Evolutionary conservation across 495 filamentous ascomycete genomes (phyloP).

Genomic region (Neurospora sp.): DNA sequence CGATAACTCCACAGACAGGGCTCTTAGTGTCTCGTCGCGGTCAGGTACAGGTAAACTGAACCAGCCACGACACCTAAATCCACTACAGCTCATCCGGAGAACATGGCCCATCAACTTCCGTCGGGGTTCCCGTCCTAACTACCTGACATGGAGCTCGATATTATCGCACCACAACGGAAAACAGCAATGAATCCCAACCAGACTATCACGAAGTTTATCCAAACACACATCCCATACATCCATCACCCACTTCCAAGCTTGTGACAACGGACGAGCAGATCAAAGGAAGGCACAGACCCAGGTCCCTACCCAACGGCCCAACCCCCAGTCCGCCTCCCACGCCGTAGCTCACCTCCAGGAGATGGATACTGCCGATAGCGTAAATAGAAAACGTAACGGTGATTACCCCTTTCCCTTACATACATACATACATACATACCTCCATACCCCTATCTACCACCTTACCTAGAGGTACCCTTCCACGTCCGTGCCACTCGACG

Average conservation of each 20-base stretch:
- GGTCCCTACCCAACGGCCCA: background rate
- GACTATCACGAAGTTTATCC: too few species aligned
- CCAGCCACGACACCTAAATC: background rate
- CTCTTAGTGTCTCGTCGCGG: background rate
- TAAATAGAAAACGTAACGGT: background rate
- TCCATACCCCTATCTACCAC: background rate
- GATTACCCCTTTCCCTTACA: background rate
- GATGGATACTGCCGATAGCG: background rate
- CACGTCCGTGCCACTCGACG: background rate
- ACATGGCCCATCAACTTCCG: background rate
- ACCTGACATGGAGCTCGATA: background rate
- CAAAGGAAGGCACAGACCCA: background rate
- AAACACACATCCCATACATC: background rate
- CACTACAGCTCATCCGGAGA: background rate
- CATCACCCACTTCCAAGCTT: background rate
- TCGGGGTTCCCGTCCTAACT: background rate
- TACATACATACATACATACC: background rate
- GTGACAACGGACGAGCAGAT: background rate
- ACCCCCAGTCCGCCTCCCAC: background rate
- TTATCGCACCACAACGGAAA: background rate
- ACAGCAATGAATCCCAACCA: background rate
- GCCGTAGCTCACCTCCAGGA: background rate
- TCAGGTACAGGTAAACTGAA: background rate
- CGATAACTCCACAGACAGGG: background rate
- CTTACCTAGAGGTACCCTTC: background rate